Evolutionary conservation across 495 filamentous ascomycete genomes (phyloP), one percentile per base, ranked within the genome.

Genomic region (Penicillium robsamsonii): DNA sequence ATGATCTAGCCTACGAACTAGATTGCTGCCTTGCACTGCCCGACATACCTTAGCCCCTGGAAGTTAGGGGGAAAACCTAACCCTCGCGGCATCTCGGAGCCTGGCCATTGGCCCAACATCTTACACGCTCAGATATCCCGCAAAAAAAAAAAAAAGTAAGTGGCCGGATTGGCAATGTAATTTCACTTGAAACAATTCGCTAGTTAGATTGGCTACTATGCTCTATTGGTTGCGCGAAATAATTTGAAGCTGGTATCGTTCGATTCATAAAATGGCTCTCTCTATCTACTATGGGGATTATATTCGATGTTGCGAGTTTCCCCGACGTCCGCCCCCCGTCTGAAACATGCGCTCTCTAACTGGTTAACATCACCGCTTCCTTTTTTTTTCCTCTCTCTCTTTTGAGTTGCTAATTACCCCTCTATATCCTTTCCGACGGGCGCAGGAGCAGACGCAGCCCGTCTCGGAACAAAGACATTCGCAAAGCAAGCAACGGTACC

Each of bases 401-500:
- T 47, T 43, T 20, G 43, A n/a, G 40, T 27, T 17, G 37, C 42
- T 18, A 51, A 44, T 48, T 60, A 61, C 55, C 65, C 37, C 47
- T 51, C 63, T 35, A 67, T 62, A 29, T 66, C 61, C 27, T 63
- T 54, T 45, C 38, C 31, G n/a, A n/a, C 53, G 25, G 55, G 45
- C 30, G 42, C 48, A 48, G 48, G 35, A 25, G 24, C 55, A 18
- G 22, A 7, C 7, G 31, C 31, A 35, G 37, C 51, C 48, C 43
- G 60, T 38, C 35, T 37, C n/a, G 65, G 60, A 37, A 64, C 53
- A 50, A 70, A 62, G 17, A 71, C 61, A 31, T 66, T 69, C 44
- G 62, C 31, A 49, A 73, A 65, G 50, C 62, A 68, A 12, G 44
- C 45, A 17, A 63, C 38, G 42, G 63, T 67, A 0, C 68, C 76